Percentiles rank a stretch among this genome's conserved stretches.
Conservation (phyloP, 2,329 filamentous ascomycete species). For the Aureobasidium sp. region DNA sequence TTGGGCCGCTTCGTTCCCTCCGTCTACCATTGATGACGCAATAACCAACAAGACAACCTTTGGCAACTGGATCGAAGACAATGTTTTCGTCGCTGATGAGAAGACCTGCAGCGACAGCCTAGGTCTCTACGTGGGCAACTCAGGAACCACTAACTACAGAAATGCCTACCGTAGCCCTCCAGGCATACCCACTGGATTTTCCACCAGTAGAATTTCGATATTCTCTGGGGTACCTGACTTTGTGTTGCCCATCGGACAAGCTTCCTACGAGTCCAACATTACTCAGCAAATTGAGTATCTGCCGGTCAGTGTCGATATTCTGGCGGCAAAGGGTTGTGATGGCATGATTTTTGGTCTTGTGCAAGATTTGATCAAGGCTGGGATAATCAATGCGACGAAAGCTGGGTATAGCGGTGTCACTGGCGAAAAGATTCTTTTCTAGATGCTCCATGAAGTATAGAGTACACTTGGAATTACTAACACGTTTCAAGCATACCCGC, state of each 20-base stretch:
- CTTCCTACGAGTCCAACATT: constrained; percentile 41
- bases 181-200: constrained; percentile 42
- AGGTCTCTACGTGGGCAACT: constrained; percentile 42
- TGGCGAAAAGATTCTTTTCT: constrained; percentile 36
- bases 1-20: constrained; percentile 37
- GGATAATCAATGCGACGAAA: constrained; percentile 41
- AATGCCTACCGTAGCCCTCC: constrained; percentile 41
- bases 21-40: constrained; percentile 36
- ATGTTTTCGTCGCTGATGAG: constrained; percentile 37
- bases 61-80: constrained; percentile 41
- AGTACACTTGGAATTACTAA: background rate
- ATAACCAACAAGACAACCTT: constrained; percentile 46
- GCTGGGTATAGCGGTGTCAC: constrained; percentile 37
- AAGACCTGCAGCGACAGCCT: constrained; percentile 45
- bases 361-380: constrained; percentile 43
- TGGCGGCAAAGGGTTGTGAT: constrained; percentile 56
- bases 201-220: constrained; percentile 40
- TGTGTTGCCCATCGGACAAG: constrained; percentile 40
- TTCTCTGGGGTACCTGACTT: constrained; percentile 44
- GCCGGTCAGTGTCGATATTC: constrained; percentile 52
- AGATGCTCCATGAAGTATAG: background rate
- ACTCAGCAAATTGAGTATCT: constrained; percentile 45
- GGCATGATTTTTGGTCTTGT: constrained; percentile 51
- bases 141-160: constrained; percentile 37
- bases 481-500: background rate